Evolutionary conservation across 1,284 basidiomycete genomes (phyloP).

Genomic region (Kwoniella shivajii): DNA sequence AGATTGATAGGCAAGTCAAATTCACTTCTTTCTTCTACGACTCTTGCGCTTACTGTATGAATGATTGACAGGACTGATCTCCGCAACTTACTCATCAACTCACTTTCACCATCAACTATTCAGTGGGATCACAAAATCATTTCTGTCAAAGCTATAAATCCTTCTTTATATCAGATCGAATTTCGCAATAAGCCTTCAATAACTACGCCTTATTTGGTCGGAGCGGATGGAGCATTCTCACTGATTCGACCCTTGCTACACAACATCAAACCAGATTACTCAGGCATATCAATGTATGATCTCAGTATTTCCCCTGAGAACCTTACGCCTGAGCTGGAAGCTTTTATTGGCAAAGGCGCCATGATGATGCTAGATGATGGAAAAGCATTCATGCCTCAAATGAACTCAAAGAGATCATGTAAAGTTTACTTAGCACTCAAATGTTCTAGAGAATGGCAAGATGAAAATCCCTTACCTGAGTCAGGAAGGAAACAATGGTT

Average conservation of each 20-base stretch:
- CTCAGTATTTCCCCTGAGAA: slow-evolving; percentile 28
- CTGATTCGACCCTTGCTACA: slow-evolving; percentile 54
- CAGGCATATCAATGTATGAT: slow-evolving; percentile 52
- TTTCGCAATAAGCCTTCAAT: slow-evolving; percentile 5
- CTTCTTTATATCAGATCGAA: slow-evolving; percentile 8
- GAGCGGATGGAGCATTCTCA: slow-evolving; percentile 59
- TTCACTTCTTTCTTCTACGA: not conserved
- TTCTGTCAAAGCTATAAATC: slow-evolving; percentile 10
- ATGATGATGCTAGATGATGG: slow-evolving; percentile 39
- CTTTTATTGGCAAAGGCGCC: slow-evolving; percentile 45
- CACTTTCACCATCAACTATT: slow-evolving; percentile 33
- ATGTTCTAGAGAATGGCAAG: slow-evolving; percentile 36
- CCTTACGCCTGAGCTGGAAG: slow-evolving; percentile 30
- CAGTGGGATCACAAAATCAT: slow-evolving; percentile 37
- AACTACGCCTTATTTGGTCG: slow-evolving; percentile 48
- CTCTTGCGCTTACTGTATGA: not conserved
- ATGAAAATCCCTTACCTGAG: slow-evolving; percentile 21
- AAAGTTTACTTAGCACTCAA: slow-evolving; percentile 47
- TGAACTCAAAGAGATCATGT: slow-evolving; percentile 45
- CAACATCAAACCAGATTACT: slow-evolving; percentile 46
- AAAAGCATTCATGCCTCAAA: slow-evolving; percentile 49
- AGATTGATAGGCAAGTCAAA: slow-evolving; percentile 40
- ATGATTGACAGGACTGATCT: slow-evolving; percentile 30
- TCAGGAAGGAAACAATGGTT: slow-evolving; percentile 21
- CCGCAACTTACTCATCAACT: slow-evolving; percentile 38